phyloP scores from a whole-genome alignment of 2,329 filamentous ascomycete species.

The Geosmithia putterillii region DNA sequence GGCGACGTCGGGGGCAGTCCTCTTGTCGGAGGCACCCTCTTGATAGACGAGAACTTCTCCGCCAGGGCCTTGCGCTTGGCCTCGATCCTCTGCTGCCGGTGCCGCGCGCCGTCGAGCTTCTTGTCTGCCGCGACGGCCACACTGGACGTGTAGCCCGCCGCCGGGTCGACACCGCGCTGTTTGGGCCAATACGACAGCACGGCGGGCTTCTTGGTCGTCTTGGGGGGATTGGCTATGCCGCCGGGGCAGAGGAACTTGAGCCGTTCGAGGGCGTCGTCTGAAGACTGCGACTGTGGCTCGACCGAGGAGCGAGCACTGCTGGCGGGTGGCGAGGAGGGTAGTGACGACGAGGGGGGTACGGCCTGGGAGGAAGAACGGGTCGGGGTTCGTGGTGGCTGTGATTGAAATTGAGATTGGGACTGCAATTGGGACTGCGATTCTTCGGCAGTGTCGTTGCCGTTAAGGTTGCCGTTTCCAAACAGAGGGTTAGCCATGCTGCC shows the following conservation, averaged over 20 bases:
- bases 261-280: conserved; percentile 18
- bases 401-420: no score
- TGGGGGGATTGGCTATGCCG: conserved; percentile 10
- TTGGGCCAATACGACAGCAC: conserved; percentile 26
- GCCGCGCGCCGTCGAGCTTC: conserved; percentile 19
- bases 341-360: conserved; percentile 7
- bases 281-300: background rate
- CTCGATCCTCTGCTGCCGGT: conserved; percentile 18
- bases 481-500: conserved; percentile 10
- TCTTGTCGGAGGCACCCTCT: conserved; percentile 1
- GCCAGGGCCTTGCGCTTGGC: conserved; percentile 17
- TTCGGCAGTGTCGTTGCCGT: background rate
- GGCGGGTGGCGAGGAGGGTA: conserved; percentile 9
- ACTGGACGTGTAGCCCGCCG: conserved; percentile 23
- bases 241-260: conserved; percentile 20
- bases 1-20: conserved; percentile 13
- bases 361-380: conserved; percentile 7
- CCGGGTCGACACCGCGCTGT: conserved; percentile 18
- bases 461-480: no score
- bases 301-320: conserved; percentile 4
- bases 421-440: conserved; percentile 4
- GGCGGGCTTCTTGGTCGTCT: conserved; percentile 10
- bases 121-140: conserved; percentile 20
- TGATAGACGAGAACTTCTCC: conserved; percentile 21
- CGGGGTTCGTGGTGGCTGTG: conserved; percentile 5